Evolutionary conservation across 768 basidiomycete genomes (phyloP), one percentile per base, ranked within the genome.

Genomic region (Mycena pura): DNA sequence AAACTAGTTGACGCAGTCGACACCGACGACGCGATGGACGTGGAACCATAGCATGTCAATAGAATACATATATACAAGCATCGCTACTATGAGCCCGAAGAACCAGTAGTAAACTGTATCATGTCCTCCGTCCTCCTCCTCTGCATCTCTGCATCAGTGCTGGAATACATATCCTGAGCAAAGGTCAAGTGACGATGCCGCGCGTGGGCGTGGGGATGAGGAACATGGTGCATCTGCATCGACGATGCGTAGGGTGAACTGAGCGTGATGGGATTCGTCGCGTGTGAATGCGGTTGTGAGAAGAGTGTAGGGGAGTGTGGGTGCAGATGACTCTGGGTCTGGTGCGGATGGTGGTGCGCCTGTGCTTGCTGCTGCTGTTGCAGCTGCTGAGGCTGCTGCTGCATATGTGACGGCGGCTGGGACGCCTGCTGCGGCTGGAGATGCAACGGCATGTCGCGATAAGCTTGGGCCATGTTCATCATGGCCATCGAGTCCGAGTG

Each of bases 141-240:
- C 60, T 80, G 78, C 62, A 80, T 74, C 34, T 81, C 80, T 46
- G 74, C 28, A 32, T 68, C 66, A 66, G 71, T 15, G 69, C 78
- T 77, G n/a, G 78, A 67, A 57, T 82, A 82, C 24, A 78, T 66
- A 53, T 70, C 68, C 60, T 78, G 77, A 14, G 73, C 63, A 63
- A 72, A 72, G 58, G 74, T 77, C 67, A 87, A 81, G 67, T 88
- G 87, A 63, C 88, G 90, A 63, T 90, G 88, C 31, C 89, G 83
- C 0, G 90, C 86, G 66, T 92, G 90, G 0, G 89, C 88, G 58
- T 91, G 90, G 2, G 90, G 89, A 64, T 91, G 90, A 2, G 90
- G 88, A 43, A 92, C 88, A 64, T 91, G 91, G 67, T 92, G 90
- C 88, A 92, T 89, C 69, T 84, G 87, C 22, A 80, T 69, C 29